Evolutionary conservation across 1,284 basidiomycete genomes (phyloP), one percentile per base, ranked within the genome.

Genomic region (Ustilago curta): DNA sequence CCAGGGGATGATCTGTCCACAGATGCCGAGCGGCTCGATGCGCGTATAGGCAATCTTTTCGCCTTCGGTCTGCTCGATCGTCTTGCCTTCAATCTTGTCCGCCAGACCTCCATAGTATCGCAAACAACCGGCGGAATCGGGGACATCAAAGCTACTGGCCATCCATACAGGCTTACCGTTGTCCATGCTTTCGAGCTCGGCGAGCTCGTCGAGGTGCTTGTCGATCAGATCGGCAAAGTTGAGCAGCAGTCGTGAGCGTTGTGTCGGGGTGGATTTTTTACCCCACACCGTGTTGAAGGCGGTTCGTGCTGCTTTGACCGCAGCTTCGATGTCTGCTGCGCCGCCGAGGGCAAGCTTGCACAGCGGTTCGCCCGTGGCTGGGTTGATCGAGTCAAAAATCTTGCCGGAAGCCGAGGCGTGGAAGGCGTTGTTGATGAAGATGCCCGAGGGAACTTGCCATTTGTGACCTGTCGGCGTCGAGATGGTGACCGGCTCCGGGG

Each of bases 1-100:
- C 74, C 70, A 79, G 11, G 72, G 78, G 40, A 71, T 77, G 56
- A 80, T 81, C 37, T 77, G 75, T 8, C 75, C 79, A 23, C 67
- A 94, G 65, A 97, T 94, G 76, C 95, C 96, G 75, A 97, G 91
- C 8, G 95, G 95, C 86, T 97, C 95, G 84, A 95, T 93, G 31
- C 91, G 88, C 86, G 86, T 92, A 90, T 77, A 78, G 58, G 76
- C 66, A 45, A 82, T 65, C 86, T 94, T 94, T 58, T 88, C 88
- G 82, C 91, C 91, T 80, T 93, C 90, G 27, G 93, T 89, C 86
- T 94, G 93, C 81, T 94, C 91, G 57, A 89, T 65, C 9, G 66
- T 89, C 84, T 93, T 89, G 25, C 95, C 94, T 49, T 89, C 87
- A 76, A 93, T 88, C 88, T 96, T 96, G 88, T 96, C 94, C 3